Base-by-base conservation (phyloP, 2,329 filamentous ascomycete genomes). In the Beauveria sp. region DNA sequence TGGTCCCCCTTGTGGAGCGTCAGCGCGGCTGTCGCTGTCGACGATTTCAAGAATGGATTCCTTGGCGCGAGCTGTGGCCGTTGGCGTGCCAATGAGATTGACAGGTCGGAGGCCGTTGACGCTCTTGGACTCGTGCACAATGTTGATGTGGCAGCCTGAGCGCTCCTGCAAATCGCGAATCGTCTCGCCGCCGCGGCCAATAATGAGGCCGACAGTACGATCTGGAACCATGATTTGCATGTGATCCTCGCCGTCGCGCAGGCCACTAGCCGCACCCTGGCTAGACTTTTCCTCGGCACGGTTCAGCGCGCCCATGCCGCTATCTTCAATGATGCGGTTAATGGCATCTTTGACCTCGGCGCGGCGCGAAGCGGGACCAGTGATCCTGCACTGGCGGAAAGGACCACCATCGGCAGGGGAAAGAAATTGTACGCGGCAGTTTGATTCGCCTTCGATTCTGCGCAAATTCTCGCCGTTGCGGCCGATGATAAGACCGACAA, bases 221-320 rank as follows among this genome's bases (percentile, higher is more conserved):
- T 96, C 92, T 52, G 92, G 92, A 20, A 96, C 92, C 90, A 96
- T 95, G 69, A 96, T 96, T 74, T 96, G 91, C 71, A 92, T 86
- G 70, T 87, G 90, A 67, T 93, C 89, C 73, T 96, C 92, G 63
- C 88, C 90, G 63, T 93, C 90, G 64, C 88, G 85, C 63, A 90
- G 78, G 49, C 83, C 80, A 57, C 73, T 67, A 9, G 72, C 72
- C 8, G 28, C 50, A 16, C 65, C 68, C 63, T 78, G 74, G 34
- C 74, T 75, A 43, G 73, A 66, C 63, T 78, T 76, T 28, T 79
- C 77, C 18, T 72, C 70, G 40, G 74, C 70, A 59, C 78, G 76
- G 64, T 79, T 79, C 52, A 77, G 73, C 57, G 78, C 80, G 65
- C 80, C 71, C 80, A 80, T 71, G 67, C 79, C 72, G 51, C 74